Base-by-base conservation (phyloP, 2,329 filamentous ascomycete genomes). In the Phyllosticta citribraziliensis region DNA sequence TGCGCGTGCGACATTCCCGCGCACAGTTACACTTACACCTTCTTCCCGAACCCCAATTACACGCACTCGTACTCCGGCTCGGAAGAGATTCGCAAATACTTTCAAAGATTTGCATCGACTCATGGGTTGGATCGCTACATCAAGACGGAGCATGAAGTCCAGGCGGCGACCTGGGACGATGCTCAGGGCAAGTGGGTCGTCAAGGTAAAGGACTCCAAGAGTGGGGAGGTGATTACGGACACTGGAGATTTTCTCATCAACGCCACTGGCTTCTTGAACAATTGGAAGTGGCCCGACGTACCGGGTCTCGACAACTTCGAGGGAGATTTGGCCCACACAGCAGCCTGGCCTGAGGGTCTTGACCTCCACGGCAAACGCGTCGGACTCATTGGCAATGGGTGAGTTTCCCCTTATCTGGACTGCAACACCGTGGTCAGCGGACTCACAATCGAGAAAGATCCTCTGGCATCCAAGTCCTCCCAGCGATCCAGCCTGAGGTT, bases 261-360 rank as follows among this genome's bases (percentile, higher is more conserved):
- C 17, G 67, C 63, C 0, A 62, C 67, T 1, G 68, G 69, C 1
- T 56, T 70, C n/a, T 55, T 70, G 57, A 64, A 70, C 61, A 54
- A 35, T 1, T 65, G 62, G 60, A 53, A 52, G 40, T 66, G 58
- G n/a, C 55, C 55, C 30, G 74, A 77, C 19, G 77, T 85, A 22
- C 75, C 78, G 0, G 83, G 82, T 0, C 63, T 80, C 0, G 65
- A 76, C 1, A 72, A 70, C n/a, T 87, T 84, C 70, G 70, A 76
- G 57, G 83, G 83, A 9, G 67, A 71, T 8, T 69, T 84, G 3
- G 74, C 84, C 52, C 83, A 86, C 66, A 80, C 80, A 0, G 79
- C 83, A 1, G 74, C 76, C 47, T 87, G 82, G 82, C 77, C 81
- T 1, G 69, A 79, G 5, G 74, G 77, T 19, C 70, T 82, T 9